A percentile compares a stretch with the other conserved stretches of the same genome.
These are phyloP conservation scores for Fusarium agapanthi DNA, from an alignment of 2,329 filamentous ascomycete genomes.

Conservation along the genomic window DNA sequence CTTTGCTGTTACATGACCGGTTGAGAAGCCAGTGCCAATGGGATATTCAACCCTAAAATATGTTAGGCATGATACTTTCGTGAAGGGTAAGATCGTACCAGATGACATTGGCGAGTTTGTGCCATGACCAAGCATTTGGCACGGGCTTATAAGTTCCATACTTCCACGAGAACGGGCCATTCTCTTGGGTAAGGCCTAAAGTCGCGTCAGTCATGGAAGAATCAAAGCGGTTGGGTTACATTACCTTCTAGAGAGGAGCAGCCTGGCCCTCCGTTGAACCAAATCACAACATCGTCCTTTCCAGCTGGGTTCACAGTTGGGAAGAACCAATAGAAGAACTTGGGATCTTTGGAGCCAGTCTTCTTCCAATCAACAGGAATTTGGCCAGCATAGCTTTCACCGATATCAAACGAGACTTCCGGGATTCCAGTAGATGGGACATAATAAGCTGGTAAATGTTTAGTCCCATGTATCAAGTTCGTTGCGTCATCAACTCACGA, in stretches of 20 bases:
- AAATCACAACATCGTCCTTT: slow-evolving; percentile 36
- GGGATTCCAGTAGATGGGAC: neutral
- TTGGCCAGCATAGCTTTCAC: slow-evolving; percentile 12
- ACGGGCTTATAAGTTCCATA: slow-evolving; percentile 18
- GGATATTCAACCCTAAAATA: slow-evolving; percentile 7
- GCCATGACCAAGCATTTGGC: slow-evolving; percentile 17
- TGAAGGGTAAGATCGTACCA: neutral
- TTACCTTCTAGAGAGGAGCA: slow-evolving; percentile 13
- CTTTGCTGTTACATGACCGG: slow-evolving; percentile 1
- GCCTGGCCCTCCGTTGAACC: slow-evolving; percentile 34
- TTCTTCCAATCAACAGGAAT: slow-evolving; percentile 23
- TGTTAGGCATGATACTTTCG: rapidly evolving
- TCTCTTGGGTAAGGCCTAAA: slow-evolving; percentile 8
- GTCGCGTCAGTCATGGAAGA: neutral
- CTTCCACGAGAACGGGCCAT: slow-evolving; percentile 10
- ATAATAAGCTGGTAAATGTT: neutral
- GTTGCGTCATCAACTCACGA: neutral
- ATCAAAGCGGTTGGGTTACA: rapidly evolving
- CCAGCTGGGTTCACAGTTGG: slow-evolving; percentile 34
- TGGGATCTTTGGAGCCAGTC: slow-evolving; percentile 12
- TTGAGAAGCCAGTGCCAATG: slow-evolving; percentile 11
- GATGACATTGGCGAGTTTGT: slow-evolving; percentile 12
- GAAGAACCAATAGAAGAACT: slow-evolving; percentile 38
- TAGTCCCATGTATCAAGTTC: rapidly evolving
- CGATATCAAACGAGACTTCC: neutral